Percentiles rank a stretch among this genome's conserved stretches.
These are phyloP conservation scores for Penicillium daleae DNA, from an alignment of 495 filamentous ascomycete genomes.

Conservation along the genomic window DNA sequence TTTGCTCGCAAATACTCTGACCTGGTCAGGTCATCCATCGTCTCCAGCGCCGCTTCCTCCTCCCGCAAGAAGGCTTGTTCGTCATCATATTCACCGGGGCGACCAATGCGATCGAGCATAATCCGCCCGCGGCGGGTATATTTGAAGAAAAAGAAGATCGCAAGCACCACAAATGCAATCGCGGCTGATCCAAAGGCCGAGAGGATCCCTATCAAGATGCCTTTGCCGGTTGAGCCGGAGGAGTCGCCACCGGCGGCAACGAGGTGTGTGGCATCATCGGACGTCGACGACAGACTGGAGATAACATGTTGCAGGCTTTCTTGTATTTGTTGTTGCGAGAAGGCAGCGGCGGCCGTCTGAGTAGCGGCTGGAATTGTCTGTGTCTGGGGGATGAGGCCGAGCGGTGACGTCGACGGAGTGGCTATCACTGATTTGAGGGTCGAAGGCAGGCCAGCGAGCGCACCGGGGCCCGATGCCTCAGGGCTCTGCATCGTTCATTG, in stretches of 20 bases:
- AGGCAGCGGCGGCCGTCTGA: conserved; percentile 21
- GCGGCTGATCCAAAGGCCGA: conserved; percentile 95
- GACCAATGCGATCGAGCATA: conserved; percentile 87
- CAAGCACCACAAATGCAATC: conserved; percentile 78
- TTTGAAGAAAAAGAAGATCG: conserved; percentile 85
- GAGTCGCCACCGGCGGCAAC: conserved; percentile 44
- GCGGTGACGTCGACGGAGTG: conserved; percentile 40
- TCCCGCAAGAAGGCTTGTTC: conserved; percentile 90
- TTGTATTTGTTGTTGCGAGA: conserved; percentile 35
- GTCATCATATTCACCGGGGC: conserved; percentile 96
- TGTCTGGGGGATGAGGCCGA: conserved; percentile 26
- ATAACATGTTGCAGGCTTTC: conserved; percentile 38
- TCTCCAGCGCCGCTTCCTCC: conserved; percentile 92
- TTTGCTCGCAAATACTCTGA: conserved; percentile 93
- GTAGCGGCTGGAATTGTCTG: conserved; percentile 9
- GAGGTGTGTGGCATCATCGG: conserved; percentile 27
- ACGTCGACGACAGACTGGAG: conserved; percentile 31
- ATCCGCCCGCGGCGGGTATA: conserved; percentile 90
- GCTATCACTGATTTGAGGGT: conserved; percentile 40
- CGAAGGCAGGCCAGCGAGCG: conserved; percentile 44
- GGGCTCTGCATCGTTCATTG: conserved; percentile 52
- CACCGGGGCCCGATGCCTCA: conserved; percentile 49
- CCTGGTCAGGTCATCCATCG: conserved; percentile 91
- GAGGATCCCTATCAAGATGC: conserved; percentile 91
- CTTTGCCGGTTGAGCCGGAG: conserved; percentile 65